These are phyloP conservation scores for Maudiozyma barnettii DNA, from an alignment of 805 yeast genomes.

Conservation along the genomic window DNA sequence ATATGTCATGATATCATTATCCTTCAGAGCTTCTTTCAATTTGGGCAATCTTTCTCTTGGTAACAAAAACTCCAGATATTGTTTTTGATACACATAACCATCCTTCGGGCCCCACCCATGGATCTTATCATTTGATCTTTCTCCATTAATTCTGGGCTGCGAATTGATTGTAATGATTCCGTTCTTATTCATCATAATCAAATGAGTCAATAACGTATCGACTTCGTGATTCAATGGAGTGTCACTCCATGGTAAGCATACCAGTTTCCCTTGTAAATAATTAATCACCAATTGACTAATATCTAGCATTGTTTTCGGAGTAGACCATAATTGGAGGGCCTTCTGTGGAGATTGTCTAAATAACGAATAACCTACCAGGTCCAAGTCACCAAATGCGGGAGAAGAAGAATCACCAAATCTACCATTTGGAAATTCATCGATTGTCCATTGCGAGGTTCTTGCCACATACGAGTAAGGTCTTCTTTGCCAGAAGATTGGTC, in stretches of 20 bases:
- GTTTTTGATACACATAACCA: constrained; percentile 92
- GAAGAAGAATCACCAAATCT: constrained; percentile 98
- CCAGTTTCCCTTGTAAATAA: constrained; percentile 64
- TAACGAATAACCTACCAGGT: constrained; percentile 66
- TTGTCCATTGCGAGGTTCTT: constrained; percentile 72
- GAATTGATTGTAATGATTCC: constrained; percentile 82
- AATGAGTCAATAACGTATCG: constrained; percentile 45
- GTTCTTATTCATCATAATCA: constrained; percentile 53
- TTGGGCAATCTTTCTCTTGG: constrained; percentile 37
- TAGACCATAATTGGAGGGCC: constrained; percentile 83
- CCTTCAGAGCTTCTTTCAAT: constrained; percentile 26
- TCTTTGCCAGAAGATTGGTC: constrained; percentile 95
- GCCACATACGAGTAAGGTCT: constrained; percentile 83
- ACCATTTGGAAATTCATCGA: constrained; percentile 97
- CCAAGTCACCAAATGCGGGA: constrained; percentile 92
- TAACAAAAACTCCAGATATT: constrained; percentile 77
- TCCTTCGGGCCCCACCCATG: constrained; percentile 94
- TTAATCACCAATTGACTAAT: constrained; percentile 52
- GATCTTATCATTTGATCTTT: constrained; percentile 54
- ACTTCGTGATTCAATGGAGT: constrained; percentile 78
- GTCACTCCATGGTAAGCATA: constrained; percentile 90
- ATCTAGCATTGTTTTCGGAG: constrained; percentile 53
- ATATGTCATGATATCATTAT: constrained; percentile 53
- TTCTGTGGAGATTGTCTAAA: constrained; percentile 75
- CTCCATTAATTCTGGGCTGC: constrained; percentile 86